These are phyloP conservation scores for Amanita pallidorosea DNA, from an alignment of 768 basidiomycete genomes.

Conservation along the genomic window DNA sequence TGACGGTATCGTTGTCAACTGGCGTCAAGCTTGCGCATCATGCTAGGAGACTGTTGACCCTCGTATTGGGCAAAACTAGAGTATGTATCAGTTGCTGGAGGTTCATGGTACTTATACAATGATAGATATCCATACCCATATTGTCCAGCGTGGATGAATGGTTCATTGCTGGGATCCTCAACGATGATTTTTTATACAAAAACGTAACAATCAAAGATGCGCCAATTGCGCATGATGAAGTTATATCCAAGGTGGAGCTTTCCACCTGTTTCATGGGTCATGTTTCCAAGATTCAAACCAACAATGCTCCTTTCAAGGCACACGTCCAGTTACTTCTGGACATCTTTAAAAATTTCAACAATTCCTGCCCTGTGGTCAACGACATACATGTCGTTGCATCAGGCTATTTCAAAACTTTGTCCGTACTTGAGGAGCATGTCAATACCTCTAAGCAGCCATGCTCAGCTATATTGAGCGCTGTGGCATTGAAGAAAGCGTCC, in stretches of 20 bases:
- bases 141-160: conserved; percentile 75
- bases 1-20: conserved; percentile 28
- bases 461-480: conserved; percentile 62
- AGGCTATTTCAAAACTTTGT: conserved; percentile 65
- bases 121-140: conserved; percentile 77
- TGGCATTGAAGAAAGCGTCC: conserved; percentile 49
- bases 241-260: conserved; percentile 67
- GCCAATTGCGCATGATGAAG: conserved; percentile 39
- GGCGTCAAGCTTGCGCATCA: conserved; percentile 19
- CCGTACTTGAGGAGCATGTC: conserved; percentile 50
- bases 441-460: conserved; percentile 47
- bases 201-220: conserved; percentile 41
- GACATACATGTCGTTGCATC: conserved; percentile 82
- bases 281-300: conserved; percentile 48
- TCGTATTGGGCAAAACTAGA: conserved; percentile 39
- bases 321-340: conserved; percentile 61
- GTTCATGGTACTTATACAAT: conserved; percentile 4
- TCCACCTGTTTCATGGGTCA: conserved; percentile 77
- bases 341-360: conserved; percentile 68
- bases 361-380: conserved; percentile 54
- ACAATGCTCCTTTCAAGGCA: conserved; percentile 39
- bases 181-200: conserved; percentile 75
- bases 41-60: conserved; percentile 40
- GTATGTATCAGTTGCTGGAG: conserved; percentile 22
- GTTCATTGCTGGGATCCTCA: conserved; percentile 86